Evolutionary conservation across 2,329 filamentous ascomycete genomes (phyloP), one percentile per base, ranked within the genome.

Genomic region (Sporothrix dimorphospora): DNA sequence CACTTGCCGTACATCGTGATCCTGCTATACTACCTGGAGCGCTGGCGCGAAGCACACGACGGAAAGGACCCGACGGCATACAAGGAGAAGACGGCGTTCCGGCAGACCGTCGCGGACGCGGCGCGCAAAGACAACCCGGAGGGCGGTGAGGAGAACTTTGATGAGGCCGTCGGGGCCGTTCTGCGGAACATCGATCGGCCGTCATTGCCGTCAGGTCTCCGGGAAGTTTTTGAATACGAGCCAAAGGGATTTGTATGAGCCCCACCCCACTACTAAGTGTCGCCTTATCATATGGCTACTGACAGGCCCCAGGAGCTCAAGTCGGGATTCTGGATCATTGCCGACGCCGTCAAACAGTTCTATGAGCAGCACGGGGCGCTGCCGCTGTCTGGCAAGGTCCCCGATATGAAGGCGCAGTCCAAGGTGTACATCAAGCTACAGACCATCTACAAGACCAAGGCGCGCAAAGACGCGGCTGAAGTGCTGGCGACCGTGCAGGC

Each of bases 331-430:
- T 99, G 97, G 96, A 82, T 94, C 73, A 95, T 98, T 76, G 92
- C 93, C 9, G 87, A 90, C 71, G 94, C 95, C 0, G 86, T 98
- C 71, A 90, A 90, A 73, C 79, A 86, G 24, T 99, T 99, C 80
- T 91, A 95, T 80, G 81, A 87, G 11, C 89, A 89, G 71, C 89
- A 98, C 79, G 83, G 86, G 8, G 86, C 91, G 38, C 86, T 99
- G 5, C 96, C 96, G 19, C 85, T 99, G 0, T 91, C 94, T 0
- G 97, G 96, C 14, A 90, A 91, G 3, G 85, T 99, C 1, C 96
- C 97, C 1, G 96, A 99, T 80, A 99, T 99, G 96, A 99, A 99
- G 83, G 94, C 96, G 2, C 89, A 95, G 79, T 97, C 94, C 3
- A 89, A 87, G 71, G 92, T 97, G 74, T 99, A 99, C 82, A 91